Base-by-base conservation (phyloP, 2,329 filamentous ascomycete species). In the Nigrograna mackinnonii region DNA sequence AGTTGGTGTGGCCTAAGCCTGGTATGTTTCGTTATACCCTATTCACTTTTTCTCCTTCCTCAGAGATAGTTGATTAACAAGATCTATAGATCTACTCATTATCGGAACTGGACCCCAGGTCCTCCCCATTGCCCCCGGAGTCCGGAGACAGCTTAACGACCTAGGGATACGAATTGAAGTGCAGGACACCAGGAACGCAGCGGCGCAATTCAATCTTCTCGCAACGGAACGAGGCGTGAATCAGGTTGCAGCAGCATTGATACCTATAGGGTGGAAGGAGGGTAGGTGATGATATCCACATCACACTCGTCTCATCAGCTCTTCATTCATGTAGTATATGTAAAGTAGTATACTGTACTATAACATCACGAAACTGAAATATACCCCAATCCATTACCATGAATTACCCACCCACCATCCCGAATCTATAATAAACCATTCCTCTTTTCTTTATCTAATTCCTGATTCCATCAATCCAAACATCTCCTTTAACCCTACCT, bases 161-260 rank as follows among this genome's bases (percentile, higher is more conserved):
- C 69, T 97, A 31, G 94, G 94, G 0, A 87, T 97, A 55, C 79
- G 89, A 43, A 78, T 97, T 4, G 94, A 99, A 61, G 79, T 96
- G 3, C 80, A 92, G 61, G 94, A 97, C 71, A 97, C 94, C 22
- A 79, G 90, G 50, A 97, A 97, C 70, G 94, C 94, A 6, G 89
- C 92, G 1, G 87, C 91, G 22, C 91, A 96, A 67, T 99, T 94
- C 69, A 99, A 99, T 64, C 67, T 99, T 59, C 73, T 99, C 41
- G 92, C 91, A n/a, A 97, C 91, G 14, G 94, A 99, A 73, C 78
- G 94, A 38, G 92, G 94, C 1, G 84, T 94, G 5, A 79, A 83
- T 16, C 86, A 92, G 58, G 84, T 97, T 48, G 92, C 91, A 20
- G 92, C 90, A 2, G 92, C 91, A 7, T 66, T 99, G 69, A 82